Conservation (phyloP, 2,329 filamentous ascomycete genomes). For the Fusarium vanettenii region DNA sequence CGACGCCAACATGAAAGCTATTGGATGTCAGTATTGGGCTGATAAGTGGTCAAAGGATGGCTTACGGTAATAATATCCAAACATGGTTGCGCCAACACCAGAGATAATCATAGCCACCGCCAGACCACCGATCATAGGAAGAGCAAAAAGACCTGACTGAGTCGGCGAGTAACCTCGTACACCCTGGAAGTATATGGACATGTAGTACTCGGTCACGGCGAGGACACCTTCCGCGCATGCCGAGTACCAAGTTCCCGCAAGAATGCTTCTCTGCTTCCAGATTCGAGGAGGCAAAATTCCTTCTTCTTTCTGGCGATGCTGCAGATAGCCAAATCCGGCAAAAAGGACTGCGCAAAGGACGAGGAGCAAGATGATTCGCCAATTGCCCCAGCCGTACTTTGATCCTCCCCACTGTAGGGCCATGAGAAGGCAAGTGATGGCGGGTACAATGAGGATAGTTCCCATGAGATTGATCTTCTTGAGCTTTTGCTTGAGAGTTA, state of each 20-base stretch:
- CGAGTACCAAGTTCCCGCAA: slow-evolving; percentile 38
- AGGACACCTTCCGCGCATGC: slow-evolving; percentile 38
- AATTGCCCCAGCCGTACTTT: slow-evolving; percentile 38
- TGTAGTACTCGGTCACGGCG: slow-evolving; percentile 40
- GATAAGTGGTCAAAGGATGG: rapidly evolving
- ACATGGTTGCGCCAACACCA: slow-evolving; percentile 32
- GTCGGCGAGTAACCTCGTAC: slow-evolving; percentile 36
- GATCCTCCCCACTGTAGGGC: slow-evolving; percentile 39
- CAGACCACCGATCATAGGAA: slow-evolving; percentile 38
- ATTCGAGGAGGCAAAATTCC: slow-evolving; percentile 33
- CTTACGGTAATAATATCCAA: slow-evolving; percentile 43
- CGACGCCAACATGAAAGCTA: slow-evolving; percentile 40
- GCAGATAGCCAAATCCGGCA: slow-evolving; percentile 26
- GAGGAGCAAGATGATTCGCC: slow-evolving; percentile 34
- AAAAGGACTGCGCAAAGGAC: slow-evolving; percentile 20
- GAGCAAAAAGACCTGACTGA: slow-evolving; percentile 30
- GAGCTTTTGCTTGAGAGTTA: slow-evolving; percentile 25
- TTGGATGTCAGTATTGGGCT: not conserved
- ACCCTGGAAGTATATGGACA: slow-evolving; percentile 43
- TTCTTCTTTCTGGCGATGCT: slow-evolving; percentile 30
- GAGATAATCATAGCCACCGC: slow-evolving; percentile 29
- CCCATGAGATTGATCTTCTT: slow-evolving; percentile 33
- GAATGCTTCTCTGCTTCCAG: slow-evolving; percentile 39
- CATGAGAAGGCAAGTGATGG: slow-evolving; percentile 36
- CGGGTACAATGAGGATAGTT: slow-evolving; percentile 23